Conservation (phyloP, 176 grass and related monocot genomes). For the Carex kokanica region DNA sequence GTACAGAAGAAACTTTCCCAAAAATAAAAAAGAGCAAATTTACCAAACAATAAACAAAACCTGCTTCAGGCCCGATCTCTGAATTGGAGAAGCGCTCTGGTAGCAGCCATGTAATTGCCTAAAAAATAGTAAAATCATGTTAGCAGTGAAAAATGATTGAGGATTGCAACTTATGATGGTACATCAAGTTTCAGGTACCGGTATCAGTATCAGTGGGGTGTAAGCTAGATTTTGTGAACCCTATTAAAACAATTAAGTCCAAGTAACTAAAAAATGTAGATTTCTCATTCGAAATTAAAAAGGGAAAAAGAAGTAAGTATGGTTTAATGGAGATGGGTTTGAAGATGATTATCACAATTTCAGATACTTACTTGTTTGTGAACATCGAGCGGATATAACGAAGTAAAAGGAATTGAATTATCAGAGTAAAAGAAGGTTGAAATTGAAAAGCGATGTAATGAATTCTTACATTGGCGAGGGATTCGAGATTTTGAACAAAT, state of each 20-base stretch:
- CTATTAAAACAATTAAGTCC: not conserved
- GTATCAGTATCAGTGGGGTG: not conserved
- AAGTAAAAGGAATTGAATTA: not conserved
- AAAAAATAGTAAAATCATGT: slow-evolving; percentile 12
- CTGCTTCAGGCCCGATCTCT: slow-evolving; percentile 92
- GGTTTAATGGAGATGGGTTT: not conserved
- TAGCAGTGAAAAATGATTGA: slow-evolving; percentile 8
- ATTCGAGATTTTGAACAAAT: slow-evolving; percentile 90
- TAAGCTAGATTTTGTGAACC: not conserved
- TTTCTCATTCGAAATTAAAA: not conserved
- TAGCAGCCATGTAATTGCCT: slow-evolving; percentile 90
- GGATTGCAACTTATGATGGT: not conserved
- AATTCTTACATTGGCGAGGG: slow-evolving; percentile 73
- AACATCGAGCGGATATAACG: not conserved
- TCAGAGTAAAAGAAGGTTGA: not conserved
- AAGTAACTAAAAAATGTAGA: too few species aligned
- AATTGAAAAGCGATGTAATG: not conserved
- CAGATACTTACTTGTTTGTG: not conserved
- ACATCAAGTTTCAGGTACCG: not conserved
- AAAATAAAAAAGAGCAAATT: slow-evolving; percentile 12
- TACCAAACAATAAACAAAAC: slow-evolving; percentile 34
- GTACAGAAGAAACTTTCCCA: not conserved
- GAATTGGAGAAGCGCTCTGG: slow-evolving; percentile 92
- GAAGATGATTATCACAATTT: not conserved
- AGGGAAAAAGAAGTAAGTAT: too few species aligned